Conservation (phyloP, 805 yeast species). For the Saturnispora silvae region DNA sequence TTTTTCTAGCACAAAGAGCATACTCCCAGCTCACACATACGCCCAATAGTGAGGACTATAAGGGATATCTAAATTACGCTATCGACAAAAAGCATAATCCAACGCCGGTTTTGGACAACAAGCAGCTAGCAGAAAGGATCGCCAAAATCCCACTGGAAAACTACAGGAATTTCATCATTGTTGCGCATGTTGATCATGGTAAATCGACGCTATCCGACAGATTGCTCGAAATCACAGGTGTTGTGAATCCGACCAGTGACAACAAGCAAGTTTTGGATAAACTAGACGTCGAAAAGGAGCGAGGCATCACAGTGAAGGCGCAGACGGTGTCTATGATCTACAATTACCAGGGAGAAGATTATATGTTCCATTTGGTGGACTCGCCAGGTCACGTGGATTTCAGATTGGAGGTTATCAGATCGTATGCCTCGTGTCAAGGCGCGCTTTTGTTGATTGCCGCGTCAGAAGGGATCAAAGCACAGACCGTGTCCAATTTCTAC, state of each 20-base stretch:
- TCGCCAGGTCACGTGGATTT: conserved; percentile 98
- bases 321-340: conserved; percentile 95
- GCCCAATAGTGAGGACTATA: conserved; percentile 15
- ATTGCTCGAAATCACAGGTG: conserved; percentile 78
- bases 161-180: conserved; percentile 85
- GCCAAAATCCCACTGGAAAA: conserved; percentile 71
- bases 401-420: conserved; percentile 83
- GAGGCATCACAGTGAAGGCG: conserved; percentile 96
- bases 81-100: conserved; percentile 23
- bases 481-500: conserved; percentile 94
- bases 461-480: conserved; percentile 94
- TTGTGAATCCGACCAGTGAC: conserved; percentile 55
- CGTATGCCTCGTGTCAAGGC: conserved; percentile 95
- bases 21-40: conserved; percentile 1
- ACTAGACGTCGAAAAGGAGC: conserved; percentile 86
- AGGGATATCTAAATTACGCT: conserved; percentile 20
- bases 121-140: conserved; percentile 36
- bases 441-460: conserved; percentile 89
- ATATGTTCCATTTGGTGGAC: conserved; percentile 81
- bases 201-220: conserved; percentile 87
- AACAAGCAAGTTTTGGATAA: conserved; percentile 84
- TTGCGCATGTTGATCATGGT: conserved; percentile 85
- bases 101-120: conserved; percentile 12
- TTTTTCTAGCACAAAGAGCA: neutral
- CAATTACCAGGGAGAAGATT: conserved; percentile 55